Conservation (phyloP, 2,329 filamentous ascomycete genomes). For the Ophiostoma ips region DNA sequence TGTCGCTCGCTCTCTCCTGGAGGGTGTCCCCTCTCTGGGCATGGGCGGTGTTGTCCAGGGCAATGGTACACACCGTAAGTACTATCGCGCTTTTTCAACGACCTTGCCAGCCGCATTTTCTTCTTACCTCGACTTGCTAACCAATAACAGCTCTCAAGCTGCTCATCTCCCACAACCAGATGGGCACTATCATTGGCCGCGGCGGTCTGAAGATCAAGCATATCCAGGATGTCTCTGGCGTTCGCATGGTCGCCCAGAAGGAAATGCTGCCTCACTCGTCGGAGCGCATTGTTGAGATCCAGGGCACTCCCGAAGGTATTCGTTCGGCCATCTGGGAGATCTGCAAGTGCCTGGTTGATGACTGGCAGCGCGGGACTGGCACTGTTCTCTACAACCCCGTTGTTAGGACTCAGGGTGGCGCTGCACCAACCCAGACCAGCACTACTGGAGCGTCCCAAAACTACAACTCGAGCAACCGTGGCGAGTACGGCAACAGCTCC, state of each 20-base stretch:
- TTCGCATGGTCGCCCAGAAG: constrained; percentile 98
- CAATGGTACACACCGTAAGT: constrained; percentile 89
- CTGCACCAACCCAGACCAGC: constrained; percentile 29
- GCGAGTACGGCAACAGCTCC: constrained; percentile 45
- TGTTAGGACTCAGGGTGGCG: constrained; percentile 64
- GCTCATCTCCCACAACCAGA: constrained; percentile 98
- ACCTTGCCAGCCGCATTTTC: neutral
- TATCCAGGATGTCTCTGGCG: constrained; percentile 91
- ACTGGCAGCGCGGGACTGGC: constrained; percentile 92
- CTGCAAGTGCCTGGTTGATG: constrained; percentile 93
- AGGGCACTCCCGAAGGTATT: constrained; percentile 87
- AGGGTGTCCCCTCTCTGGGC: constrained; percentile 86
- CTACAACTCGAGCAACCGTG: constrained; percentile 27
- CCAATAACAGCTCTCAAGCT: constrained; percentile 68
- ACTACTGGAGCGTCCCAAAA: constrained; percentile 22
- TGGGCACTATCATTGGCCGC: constrained; percentile 97
- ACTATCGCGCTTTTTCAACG: no score
- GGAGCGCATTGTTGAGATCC: constrained; percentile 92
- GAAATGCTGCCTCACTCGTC: constrained; percentile 99
- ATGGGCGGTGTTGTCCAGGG: constrained; percentile 84
- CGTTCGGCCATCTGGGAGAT: constrained; percentile 98
- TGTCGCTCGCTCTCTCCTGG: constrained; percentile 79
- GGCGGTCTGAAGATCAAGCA: constrained; percentile 98
- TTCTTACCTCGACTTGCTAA: neutral
- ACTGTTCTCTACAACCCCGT: constrained; percentile 96